Base-by-base conservation (phyloP, 495 filamentous ascomycete species). In the Cercophora newfieldiana region DNA sequence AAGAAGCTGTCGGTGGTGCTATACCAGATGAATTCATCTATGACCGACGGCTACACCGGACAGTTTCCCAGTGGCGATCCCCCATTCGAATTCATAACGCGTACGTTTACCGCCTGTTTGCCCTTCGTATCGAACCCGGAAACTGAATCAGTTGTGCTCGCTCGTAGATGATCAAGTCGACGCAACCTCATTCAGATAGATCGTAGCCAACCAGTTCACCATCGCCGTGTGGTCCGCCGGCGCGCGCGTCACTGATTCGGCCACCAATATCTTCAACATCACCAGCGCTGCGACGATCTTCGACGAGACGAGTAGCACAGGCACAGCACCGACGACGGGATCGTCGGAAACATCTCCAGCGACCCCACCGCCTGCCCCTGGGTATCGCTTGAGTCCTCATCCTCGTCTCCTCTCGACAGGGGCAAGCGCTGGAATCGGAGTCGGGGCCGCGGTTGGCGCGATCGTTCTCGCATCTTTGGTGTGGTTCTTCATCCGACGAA, bases 91-190 rank as follows among this genome's bases (percentile, higher is more conserved):
- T 57, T 29, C 25, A 57, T 57, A 12, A 57, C 26, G 25, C 54
- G 54, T 57, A 29, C 8, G 54, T 57, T 7, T 7, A 56, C 7
- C 54, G 18, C 3, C 3, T 30, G 10, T 10, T 21, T 22, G 24
- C 48, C 26, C 14, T 10, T 56, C 7, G 19, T 1, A n/a, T 5
- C 2, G 3, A 30, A 16, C 30, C 1, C 12, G 22, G 21, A 7
- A 44, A 44, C 54, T 57, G 7, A 31, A 26, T 29, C 16, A 3
- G n/a, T n/a, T n/a, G n/a, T n/a, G n/a, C n/a, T n/a, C n/a, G 37
- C 37, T 44, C 14, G 54, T 25, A 57, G 54, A 57, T 31, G 54
- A 57, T 25, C 54, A 57, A 30, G 25, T 57, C 54, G 29, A 29
- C 54, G 16, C 18, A 16, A 57, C 54, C 3, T 21, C 19, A 1